Base-by-base conservation (phyloP, 2,329 filamentous ascomycete species). In the Chrysoporthe cubensis region DNA sequence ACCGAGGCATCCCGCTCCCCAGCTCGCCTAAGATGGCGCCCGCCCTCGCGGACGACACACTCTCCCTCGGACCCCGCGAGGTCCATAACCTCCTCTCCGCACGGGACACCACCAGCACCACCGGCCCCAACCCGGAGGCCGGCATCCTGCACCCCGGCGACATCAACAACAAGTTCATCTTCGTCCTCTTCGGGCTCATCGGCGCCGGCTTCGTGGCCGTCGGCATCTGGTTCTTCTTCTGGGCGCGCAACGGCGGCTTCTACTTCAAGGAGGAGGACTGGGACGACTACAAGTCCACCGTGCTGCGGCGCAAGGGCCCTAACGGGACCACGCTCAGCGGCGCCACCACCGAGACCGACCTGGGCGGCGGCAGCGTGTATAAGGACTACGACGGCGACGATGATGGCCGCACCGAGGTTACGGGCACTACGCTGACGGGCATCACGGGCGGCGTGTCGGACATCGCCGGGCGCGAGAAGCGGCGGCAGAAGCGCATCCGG, bases 241-340 rank as follows among this genome's bases (percentile, higher is more conserved):
- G 93, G 91, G 95, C 95, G 67, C 95, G 92, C 81, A 97, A 98
- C 74, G 96, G 96, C 70, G 96, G 96, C 16, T 97, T 98, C 82
- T 83, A 91, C 71, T 98, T 94, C 85, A 86, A 87, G 59, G 83
- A 96, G 71, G 85, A 88, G 46, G 96, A 99, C 80, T 99, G 96
- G 95, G 95, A 98, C 6, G 96, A 99, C 76, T 99, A 99, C 87
- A 98, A 98, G 78, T 91, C 91, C 1, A 97, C 95, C 0, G 96
- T 99, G 1, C 81, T 99, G 58, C 88, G 96, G 54, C 91, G 94
- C 64, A 94, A 91, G 75, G 94, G 94, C 0, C 93, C 94, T 5
- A 94, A 97, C 79, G 95, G 95, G 52, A 94, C 91, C 57, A 89
- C 95, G 1, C 84, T 97, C 4, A 91, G 89, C 66, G 92, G 93